phyloP scores from a whole-genome alignment of 2,329 filamentous ascomycete genomes.

The Cephalotrichum gorgonifer region DNA sequence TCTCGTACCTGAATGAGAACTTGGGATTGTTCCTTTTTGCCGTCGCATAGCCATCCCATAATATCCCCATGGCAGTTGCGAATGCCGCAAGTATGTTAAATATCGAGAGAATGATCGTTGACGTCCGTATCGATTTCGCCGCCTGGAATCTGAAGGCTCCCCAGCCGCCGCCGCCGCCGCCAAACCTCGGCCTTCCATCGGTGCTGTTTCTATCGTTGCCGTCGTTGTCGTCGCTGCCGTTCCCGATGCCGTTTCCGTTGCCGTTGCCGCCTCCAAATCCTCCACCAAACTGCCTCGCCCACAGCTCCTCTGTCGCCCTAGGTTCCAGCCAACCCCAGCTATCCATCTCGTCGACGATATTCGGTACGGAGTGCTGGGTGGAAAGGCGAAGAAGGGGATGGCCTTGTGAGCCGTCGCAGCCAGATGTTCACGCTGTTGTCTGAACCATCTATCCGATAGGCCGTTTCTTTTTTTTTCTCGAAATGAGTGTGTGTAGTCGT shows the following conservation, averaged over 20 bases:
- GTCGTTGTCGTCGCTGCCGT: constrained; percentile 13
- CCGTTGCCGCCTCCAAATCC: constrained; percentile 11
- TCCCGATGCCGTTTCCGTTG: constrained; percentile 15
- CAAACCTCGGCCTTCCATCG: not conserved
- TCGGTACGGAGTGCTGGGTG: not conserved
- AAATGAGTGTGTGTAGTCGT: not conserved
- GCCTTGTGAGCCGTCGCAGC: constrained; percentile 19
- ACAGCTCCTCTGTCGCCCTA: constrained; percentile 7
- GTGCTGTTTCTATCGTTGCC: not conserved
- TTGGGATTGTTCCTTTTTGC: constrained; percentile 28
- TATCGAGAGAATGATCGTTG: constrained; percentile 48
- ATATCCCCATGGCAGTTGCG: constrained; percentile 43
- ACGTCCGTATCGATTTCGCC: constrained; percentile 48
- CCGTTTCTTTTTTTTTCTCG: constrained; percentile 6
- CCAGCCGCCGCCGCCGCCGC: constrained; percentile 12
- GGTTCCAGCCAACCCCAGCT: constrained; percentile 13
- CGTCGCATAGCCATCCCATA: constrained; percentile 42
- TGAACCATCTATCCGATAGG: constrained; percentile 27
- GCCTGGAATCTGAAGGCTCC: constrained; percentile 33
- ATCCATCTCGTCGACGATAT: constrained; percentile 6
- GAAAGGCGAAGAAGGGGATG: not conserved
- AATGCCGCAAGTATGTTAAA: constrained; percentile 52
- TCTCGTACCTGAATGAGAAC: constrained; percentile 30
- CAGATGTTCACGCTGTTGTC: constrained; percentile 18
- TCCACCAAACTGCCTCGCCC: constrained; percentile 6